These are phyloP conservation scores for Pythium phragmitis DNA, from an alignment of 352 stramenopile genomes.

Conservation along the genomic window DNA sequence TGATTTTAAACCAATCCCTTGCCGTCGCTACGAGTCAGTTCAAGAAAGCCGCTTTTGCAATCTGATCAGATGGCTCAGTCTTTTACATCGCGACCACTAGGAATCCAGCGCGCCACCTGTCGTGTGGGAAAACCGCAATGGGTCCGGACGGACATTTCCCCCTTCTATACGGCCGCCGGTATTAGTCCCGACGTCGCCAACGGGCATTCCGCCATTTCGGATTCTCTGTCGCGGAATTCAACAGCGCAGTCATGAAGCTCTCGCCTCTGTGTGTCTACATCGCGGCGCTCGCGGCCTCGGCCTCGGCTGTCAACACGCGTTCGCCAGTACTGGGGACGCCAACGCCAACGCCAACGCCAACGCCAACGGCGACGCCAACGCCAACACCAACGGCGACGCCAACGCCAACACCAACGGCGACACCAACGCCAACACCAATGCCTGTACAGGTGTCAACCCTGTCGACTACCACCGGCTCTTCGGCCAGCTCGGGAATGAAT, in stretches of 20 bases:
- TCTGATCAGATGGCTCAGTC: conserved; percentile 21
- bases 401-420: too few species aligned
- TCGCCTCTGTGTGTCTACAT: conserved; percentile 18
- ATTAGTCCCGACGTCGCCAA: background rate
- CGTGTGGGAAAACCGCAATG: background rate
- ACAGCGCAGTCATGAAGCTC: conserved; percentile 17
- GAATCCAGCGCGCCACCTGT: conserved; percentile 12
- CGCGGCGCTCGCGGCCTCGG: conserved; percentile 10
- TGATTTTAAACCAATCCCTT: conserved; percentile 9
- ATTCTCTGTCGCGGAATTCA: background rate
- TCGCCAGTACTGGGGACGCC: background rate
- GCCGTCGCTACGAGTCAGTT: conserved; percentile 9
- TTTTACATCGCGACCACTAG: background rate
- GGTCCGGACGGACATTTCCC: background rate
- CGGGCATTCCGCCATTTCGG: conserved; percentile 5
- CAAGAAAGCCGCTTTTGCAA: conserved; percentile 6
- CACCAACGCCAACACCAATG: conserved; percentile 1
- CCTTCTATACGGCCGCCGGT: background rate
- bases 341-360: conserved; percentile 3
- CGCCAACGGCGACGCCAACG: background rate
- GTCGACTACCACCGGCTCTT: background rate
- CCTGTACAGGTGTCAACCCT: background rate
- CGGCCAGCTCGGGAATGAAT: conserved; percentile 2
- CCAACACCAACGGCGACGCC: background rate
- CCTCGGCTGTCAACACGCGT: conserved; percentile 3